Base-by-base conservation (phyloP, 441 rosid genomes). In the Gossypium gossypioides region DNA sequence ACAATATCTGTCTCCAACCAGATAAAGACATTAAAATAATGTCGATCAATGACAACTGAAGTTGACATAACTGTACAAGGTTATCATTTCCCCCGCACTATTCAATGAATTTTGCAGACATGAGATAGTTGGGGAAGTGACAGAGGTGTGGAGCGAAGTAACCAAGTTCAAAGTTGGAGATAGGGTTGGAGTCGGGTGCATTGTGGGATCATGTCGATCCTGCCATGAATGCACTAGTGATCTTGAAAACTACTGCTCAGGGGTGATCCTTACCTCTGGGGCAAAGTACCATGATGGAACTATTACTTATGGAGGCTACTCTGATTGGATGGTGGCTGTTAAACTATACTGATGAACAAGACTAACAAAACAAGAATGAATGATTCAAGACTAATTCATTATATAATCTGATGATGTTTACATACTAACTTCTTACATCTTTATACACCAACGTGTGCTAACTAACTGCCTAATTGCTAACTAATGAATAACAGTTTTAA, bases 121-220 rank as follows among this genome's bases (percentile, higher is more conserved):
- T 74, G 91, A 85, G 74, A 75, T 87, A 1, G 79, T 76, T 0
- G 89, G 89, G 0, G 75, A 74, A 19, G 83, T 83, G 68, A 82
- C 82, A 15, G 78, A 86, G 65, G 82, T 83, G 0, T 86, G 89
- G 5, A 65, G 75, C 29, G 77, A 80, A 74, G 85, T 83, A 63
- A 64, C 71, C 0, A 82, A 77, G 21, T 78, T 68, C 73, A 80
- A 81, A 32, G 74, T 62, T 21, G 87, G 87, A 6, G 85, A 84
- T 72, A 82, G 54, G 59, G 87, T 82, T 0, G 85, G 87, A 42
- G 84, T 80, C 7, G 84, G 84, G 16, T 75, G 77, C 58, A 50
- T 82, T 74, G 34, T 74, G 7, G 71, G 80, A 22, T 82, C 87
- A n/a, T 84, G 87, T 75, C 61, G 40, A 61, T 75, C 83, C n/a